Percentiles rank a stretch among this genome's conserved stretches.
These are phyloP conservation scores for Beauveria medogensis DNA, from an alignment of 2,329 filamentous ascomycete genomes.

Conservation along the genomic window DNA sequence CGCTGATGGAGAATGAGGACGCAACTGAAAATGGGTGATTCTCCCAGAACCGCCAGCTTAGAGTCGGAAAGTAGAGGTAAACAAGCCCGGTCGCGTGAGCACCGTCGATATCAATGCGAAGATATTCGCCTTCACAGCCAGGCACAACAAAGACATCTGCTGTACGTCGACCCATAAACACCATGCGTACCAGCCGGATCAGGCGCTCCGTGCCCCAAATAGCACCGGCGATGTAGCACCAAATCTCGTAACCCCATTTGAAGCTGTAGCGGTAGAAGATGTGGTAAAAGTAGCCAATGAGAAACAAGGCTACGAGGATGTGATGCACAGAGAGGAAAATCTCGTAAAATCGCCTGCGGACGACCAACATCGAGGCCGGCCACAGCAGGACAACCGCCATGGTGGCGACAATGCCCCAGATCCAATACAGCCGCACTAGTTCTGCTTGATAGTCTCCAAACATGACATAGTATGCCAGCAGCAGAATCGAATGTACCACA, in stretches of 20 bases:
- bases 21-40: conserved; percentile 29
- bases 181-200: conserved; percentile 20
- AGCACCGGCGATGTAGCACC: conserved; percentile 23
- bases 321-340: conserved; percentile 27
- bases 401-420: conserved; percentile 26
- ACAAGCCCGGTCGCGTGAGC: conserved; percentile 20
- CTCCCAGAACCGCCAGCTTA: conserved; percentile 29
- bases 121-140: conserved; percentile 21
- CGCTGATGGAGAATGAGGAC: background rate
- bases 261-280: conserved; percentile 26
- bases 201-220: conserved; percentile 25
- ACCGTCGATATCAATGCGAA: conserved; percentile 23
- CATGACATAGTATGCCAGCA: conserved; percentile 20
- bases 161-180: conserved; percentile 15
- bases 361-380: conserved; percentile 19
- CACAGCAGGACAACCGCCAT: conserved; percentile 20
- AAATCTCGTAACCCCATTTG: conserved; percentile 31
- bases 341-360: conserved; percentile 25
- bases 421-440: conserved; percentile 22
- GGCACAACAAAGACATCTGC: conserved; percentile 19
- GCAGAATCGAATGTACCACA: conserved; percentile 37
- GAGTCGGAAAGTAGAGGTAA: conserved; percentile 28
- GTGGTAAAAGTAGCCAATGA: conserved; percentile 28
- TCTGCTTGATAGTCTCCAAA: conserved; percentile 20
- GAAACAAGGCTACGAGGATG: conserved; percentile 23